These are phyloP conservation scores for Whalleya microplaca DNA, from an alignment of 2,329 filamentous ascomycete species.

Conservation along the genomic window DNA sequence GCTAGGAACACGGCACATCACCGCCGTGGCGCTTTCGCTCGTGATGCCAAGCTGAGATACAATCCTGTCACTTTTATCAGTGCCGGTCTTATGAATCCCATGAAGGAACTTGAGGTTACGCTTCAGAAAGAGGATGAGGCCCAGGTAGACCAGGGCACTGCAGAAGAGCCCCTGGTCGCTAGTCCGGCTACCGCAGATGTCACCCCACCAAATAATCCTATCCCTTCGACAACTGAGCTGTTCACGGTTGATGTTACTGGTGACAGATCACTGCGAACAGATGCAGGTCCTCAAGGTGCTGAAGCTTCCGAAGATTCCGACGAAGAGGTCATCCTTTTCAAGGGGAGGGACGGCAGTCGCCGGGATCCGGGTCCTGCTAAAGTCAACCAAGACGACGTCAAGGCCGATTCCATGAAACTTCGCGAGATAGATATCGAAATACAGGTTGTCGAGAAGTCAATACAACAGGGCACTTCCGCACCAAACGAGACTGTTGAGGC, in stretches of 20 bases:
- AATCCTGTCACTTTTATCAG: constrained; percentile 58
- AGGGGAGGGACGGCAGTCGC: constrained; percentile 50
- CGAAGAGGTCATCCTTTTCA: constrained; percentile 74
- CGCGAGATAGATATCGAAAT: constrained; percentile 40
- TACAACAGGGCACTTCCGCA: constrained; percentile 5
- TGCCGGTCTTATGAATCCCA: constrained; percentile 54
- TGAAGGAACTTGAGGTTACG: constrained; percentile 44
- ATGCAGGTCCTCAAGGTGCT: constrained; percentile 9
- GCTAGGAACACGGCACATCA: constrained; percentile 53
- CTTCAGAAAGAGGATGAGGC: constrained; percentile 8
- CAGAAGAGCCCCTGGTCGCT: not conserved
- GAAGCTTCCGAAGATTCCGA: constrained; percentile 58
- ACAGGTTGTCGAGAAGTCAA: constrained; percentile 31
- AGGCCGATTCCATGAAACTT: constrained; percentile 18
- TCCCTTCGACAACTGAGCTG: not conserved
- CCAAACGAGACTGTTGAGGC: constrained; percentile 19
- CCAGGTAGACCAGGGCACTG: not conserved
- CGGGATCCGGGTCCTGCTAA: constrained; percentile 18
- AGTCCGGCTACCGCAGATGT: not conserved
- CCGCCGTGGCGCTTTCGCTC: constrained; percentile 45
- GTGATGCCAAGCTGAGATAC: constrained; percentile 48
- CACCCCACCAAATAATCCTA: not conserved
- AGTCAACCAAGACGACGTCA: constrained; percentile 1
- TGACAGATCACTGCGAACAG: constrained; percentile 28
- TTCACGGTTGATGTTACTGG: constrained; percentile 26